Percentiles rank a stretch among this genome's conserved stretches.
phyloP scores from a whole-genome alignment of 2,329 filamentous ascomycete species.

The Alternaria sp. region DNA sequence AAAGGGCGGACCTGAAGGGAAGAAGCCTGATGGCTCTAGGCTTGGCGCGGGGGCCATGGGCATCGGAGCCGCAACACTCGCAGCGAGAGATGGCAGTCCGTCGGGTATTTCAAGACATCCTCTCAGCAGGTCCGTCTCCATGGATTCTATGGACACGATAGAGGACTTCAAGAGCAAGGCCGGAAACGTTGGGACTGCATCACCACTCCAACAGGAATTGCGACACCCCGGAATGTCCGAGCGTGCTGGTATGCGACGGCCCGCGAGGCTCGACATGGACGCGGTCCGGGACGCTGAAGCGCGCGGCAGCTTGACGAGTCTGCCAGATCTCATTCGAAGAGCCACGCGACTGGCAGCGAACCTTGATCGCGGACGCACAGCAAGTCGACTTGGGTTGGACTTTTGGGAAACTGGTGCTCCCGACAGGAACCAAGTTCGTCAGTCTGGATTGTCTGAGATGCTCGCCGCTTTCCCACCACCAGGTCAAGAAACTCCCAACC shows the following conservation, averaged over 20 bases:
- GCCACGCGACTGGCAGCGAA: constrained; percentile 87
- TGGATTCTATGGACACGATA: constrained; percentile 42
- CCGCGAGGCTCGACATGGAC: constrained; percentile 80
- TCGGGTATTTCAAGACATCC: constrained; percentile 29
- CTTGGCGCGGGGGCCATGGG: constrained; percentile 29
- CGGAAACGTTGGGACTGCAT: constrained; percentile 26
- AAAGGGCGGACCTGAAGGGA: constrained; percentile 24
- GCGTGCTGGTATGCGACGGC: constrained; percentile 56
- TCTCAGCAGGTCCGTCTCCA: constrained; percentile 42
- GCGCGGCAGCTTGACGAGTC: constrained; percentile 86
- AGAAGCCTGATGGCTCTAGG: constrained; percentile 20
- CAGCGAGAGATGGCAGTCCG: constrained; percentile 32
- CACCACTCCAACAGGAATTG: constrained; percentile 33
- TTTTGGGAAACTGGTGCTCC: constrained; percentile 52
- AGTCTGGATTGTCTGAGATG: constrained; percentile 67
- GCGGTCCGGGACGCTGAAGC: constrained; percentile 81
- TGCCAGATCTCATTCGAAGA: constrained; percentile 87
- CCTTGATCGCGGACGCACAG: constrained; percentile 80
- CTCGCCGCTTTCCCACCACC: constrained; percentile 70
- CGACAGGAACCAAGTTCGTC: constrained; percentile 44
- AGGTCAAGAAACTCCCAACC: constrained; percentile 53
- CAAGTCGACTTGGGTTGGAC: constrained; percentile 62
- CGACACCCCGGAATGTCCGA: constrained; percentile 47
- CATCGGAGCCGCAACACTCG: constrained; percentile 32
- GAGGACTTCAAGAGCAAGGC: constrained; percentile 25